Conservation (phyloP, 306 rosid species). For the Cicer chorassanicum region DNA sequence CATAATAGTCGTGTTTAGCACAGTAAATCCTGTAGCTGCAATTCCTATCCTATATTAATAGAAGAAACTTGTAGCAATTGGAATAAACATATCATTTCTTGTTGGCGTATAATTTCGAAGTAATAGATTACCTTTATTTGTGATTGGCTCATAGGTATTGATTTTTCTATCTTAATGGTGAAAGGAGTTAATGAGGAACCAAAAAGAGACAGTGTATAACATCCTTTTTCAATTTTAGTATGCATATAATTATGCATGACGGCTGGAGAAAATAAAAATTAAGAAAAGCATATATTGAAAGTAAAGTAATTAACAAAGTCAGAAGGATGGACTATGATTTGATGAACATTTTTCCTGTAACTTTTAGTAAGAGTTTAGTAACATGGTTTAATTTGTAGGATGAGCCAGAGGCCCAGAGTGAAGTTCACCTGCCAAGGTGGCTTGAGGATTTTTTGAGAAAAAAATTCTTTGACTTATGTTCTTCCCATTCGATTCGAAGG, state of each 20-base stretch:
- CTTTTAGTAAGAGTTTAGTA: conserved; percentile 20
- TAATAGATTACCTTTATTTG: neutral
- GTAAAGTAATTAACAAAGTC: neutral
- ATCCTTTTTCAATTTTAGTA: neutral
- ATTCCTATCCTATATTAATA: neutral
- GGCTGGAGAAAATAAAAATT: neutral
- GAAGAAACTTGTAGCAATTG: neutral
- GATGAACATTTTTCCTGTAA: conserved; percentile 11
- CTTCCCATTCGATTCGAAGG: conserved; percentile 35
- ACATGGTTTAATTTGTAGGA: conserved; percentile 45
- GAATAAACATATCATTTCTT: neutral
- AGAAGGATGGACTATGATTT: neutral
- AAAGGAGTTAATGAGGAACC: neutral
- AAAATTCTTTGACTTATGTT: conserved; percentile 45
- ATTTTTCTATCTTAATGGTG: neutral
- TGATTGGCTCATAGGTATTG: conserved; percentile 5
- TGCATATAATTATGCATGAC: neutral
- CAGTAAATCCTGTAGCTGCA: too few relatives aligned
- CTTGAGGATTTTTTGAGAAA: conserved; percentile 46
- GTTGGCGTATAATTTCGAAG: neutral
- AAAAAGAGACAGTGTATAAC: neutral
- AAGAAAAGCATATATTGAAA: conserved; percentile 5
- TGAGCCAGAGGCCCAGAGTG: conserved; percentile 17
- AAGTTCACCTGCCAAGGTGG: conserved; percentile 49
- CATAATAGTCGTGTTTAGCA: too few relatives aligned